These are phyloP conservation scores for Nitzschia sp. DNA, from an alignment of 108 stramenopile genomes.

Conservation along the genomic window DNA sequence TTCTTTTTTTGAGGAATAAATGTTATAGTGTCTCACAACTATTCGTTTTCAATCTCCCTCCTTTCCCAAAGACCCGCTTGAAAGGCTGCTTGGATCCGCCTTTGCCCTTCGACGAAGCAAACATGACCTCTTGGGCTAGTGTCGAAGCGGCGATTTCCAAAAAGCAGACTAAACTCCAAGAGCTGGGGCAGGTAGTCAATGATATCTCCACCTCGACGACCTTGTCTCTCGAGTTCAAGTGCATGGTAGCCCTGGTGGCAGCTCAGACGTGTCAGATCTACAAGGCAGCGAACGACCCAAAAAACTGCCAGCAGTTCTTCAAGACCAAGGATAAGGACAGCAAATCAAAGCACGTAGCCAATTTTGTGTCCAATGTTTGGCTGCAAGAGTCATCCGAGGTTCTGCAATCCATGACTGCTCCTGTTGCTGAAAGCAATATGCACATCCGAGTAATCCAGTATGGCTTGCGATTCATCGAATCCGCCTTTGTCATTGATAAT, in stretches of 20 bases:
- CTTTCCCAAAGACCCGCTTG: constrained; percentile 7
- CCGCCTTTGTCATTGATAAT: constrained; percentile 21
- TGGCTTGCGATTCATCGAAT: constrained; percentile 14
- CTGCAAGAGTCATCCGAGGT: not conserved
- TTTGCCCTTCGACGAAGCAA: not conserved
- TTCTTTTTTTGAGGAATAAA: not conserved
- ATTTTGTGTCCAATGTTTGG: constrained; percentile 18
- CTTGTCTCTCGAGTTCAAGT: constrained; percentile 15
- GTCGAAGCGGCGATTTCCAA: not conserved
- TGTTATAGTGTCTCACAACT: not conserved
- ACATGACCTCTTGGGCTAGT: constrained; percentile 7
- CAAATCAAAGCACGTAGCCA: constrained; percentile 15
- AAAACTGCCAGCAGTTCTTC: constrained; percentile 6
- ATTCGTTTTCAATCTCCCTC: not conserved
- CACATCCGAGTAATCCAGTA: constrained; percentile 1
- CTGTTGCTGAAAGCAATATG: not conserved
- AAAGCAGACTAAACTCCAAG: not conserved
- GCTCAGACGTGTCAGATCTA: constrained; percentile 1
- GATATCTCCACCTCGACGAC: not conserved
- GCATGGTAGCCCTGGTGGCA: constrained; percentile 5
- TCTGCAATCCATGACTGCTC: not conserved
- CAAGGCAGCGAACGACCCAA: not conserved
- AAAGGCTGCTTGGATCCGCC: constrained; percentile 8
- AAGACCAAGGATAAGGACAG: not conserved
- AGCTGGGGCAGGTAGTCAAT: not conserved